Percentiles rank a stretch among this genome's conserved stretches.
phyloP scores from a whole-genome alignment of 352 stramenopile genomes.

The Thalassiosira livingstoniorum region DNA sequence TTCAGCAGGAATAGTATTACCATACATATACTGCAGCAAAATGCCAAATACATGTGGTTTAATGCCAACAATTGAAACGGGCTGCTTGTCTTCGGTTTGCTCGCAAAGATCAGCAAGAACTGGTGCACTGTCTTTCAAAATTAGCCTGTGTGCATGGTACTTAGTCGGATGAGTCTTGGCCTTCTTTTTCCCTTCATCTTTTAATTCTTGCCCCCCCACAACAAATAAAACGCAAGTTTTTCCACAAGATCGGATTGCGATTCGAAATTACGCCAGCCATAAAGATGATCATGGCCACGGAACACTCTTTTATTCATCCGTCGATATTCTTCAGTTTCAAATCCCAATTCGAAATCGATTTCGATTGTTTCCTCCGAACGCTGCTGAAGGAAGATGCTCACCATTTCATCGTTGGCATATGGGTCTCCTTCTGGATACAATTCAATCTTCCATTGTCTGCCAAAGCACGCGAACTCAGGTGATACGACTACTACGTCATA shows the following conservation, averaged over 20 bases:
- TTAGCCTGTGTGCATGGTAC: constrained; percentile 2
- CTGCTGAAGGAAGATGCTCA: neutral
- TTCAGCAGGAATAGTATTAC: neutral
- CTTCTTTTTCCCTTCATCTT: neutral
- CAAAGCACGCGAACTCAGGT: neutral
- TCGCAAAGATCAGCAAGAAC: constrained; percentile 3
- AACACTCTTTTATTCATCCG: neutral
- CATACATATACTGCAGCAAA: constrained; percentile 24
- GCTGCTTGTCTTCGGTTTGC: neutral
- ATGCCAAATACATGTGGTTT: neutral
- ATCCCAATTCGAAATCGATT: neutral
- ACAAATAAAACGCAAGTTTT: neutral
- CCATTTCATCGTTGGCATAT: neutral
- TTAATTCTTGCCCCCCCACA: neutral
- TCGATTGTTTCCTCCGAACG: neutral
- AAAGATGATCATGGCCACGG: neutral
- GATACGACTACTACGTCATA: neutral
- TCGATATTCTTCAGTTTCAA: neutral
- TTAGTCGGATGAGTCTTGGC: too few species aligned
- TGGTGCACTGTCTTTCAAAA: constrained; percentile 18
- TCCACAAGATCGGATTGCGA: neutral
- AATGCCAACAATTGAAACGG: neutral
- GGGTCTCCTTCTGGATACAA: neutral
- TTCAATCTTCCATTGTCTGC: neutral
- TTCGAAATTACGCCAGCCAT: neutral